Base-by-base conservation (phyloP, 139 green algal genomes). In the Haematococcus sp. region DNA sequence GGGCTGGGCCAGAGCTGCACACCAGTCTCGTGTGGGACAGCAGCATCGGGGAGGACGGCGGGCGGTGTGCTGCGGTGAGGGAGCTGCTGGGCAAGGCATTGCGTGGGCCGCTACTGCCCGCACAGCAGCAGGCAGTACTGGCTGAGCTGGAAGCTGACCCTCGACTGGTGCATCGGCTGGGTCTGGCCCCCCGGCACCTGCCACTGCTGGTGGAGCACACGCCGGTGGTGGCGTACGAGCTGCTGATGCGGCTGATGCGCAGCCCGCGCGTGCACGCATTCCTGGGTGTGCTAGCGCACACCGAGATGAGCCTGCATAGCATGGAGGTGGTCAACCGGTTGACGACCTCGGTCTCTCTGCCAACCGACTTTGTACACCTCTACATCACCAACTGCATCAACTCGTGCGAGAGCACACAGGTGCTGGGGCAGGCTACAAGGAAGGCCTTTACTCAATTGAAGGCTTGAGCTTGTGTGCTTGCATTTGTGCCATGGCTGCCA, bases 271-370 rank as follows among this genome's bases (percentile, higher is more conserved):
- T 34, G 27, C 32, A 30, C 1, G 64, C 40, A 19, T 78, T 54
- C 32, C 81, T 81, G 71, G 58, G 77, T 0, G 83, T 86, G 75
- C 78, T 96, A 63, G 86, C 86, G 0, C 64, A 70, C 67, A 90
- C 90, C 75, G 82, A 88, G 27, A 84, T 97, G 83, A 89, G 72
- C 60, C 76, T 97, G 52, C 92, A 97, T 82, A 85, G 70, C 56
- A 91, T 97, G 87, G 92, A 97, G 81, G 92, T 97, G n/a, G 91
- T 97, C 17, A 96, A 94, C 81, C 79, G 89, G 19, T 80, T 97
- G 33, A 92, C 90, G 17, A 80, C 80, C 22, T 73, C 63, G 2
- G 80, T 86, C n/a, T 75, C 87, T 25, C 73, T 97, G 58, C 91
- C 92, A 2, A 70, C 82, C 32, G 89, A 94, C 22, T 95, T 96